Percentiles rank a stretch among this genome's conserved stretches.
phyloP scores from a whole-genome alignment of 495 filamentous ascomycete species.

The Poronia punctata region DNA sequence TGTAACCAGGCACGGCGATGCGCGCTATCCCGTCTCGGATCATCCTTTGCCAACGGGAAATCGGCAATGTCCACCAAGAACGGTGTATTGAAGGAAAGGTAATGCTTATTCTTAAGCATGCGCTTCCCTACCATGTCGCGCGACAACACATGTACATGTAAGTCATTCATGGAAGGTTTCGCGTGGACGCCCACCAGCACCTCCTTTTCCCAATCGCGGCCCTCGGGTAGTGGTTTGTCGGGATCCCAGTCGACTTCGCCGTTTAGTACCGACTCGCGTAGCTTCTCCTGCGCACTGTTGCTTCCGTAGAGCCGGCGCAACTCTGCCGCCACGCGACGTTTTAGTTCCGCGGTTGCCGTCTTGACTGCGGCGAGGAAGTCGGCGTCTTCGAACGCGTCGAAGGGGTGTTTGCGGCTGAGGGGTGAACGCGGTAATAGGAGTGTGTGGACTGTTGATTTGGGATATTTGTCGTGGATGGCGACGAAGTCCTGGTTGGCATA shows the following conservation, averaged over 20 bases:
- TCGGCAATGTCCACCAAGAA: constrained; percentile 80
- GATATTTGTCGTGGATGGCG: constrained; percentile 73
- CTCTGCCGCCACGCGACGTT: constrained; percentile 62
- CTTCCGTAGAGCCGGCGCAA: constrained; percentile 62
- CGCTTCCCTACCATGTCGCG: constrained; percentile 62
- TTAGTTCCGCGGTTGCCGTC: constrained; percentile 53
- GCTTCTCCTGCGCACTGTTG: constrained; percentile 53
- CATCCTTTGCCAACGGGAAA: constrained; percentile 63
- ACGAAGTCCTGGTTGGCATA: constrained; percentile 67
- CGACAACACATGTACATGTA: constrained; percentile 85
- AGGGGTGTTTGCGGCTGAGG: constrained; percentile 61
- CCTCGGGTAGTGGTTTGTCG: constrained; percentile 50
- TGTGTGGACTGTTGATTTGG: constrained; percentile 77
- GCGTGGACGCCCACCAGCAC: constrained; percentile 77
- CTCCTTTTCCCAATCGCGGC: constrained; percentile 73
- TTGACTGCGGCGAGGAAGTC: constrained; percentile 62
- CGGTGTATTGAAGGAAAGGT: constrained; percentile 82
- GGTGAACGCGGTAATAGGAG: constrained; percentile 76
- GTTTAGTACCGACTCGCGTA: constrained; percentile 51
- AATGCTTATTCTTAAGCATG: constrained; percentile 79
- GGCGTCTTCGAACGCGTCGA: constrained; percentile 67
- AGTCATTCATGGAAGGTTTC: constrained; percentile 82
- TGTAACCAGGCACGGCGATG: constrained; percentile 51
- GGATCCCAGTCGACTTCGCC: constrained; percentile 38
- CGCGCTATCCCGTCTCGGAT: constrained; percentile 49